A percentile compares a stretch with the other conserved stretches of the same genome.
phyloP scores from a whole-genome alignment of 371 early-diverging fungal genomes.

The Syncephalastrum sp. region DNA sequence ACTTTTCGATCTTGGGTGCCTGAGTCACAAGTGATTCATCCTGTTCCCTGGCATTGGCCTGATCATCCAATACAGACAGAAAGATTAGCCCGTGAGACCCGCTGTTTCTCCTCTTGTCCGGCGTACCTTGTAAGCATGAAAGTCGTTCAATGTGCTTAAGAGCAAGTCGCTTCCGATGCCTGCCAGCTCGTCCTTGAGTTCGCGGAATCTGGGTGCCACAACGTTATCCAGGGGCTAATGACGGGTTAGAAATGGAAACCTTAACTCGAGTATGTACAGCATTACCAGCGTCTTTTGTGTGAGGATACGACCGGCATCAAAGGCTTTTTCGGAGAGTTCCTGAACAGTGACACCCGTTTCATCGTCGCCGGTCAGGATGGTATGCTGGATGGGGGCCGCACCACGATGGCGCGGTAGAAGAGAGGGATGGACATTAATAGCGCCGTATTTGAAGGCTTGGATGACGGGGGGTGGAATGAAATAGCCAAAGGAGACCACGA shows the following conservation, averaged over 20 bases:
- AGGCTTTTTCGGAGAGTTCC: conserved; percentile 71
- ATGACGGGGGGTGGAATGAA: conserved; percentile 81
- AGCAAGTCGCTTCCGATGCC: conserved; percentile 65
- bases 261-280: too few species aligned
- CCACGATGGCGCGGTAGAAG: conserved; percentile 89
- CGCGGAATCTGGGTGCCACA: conserved; percentile 21
- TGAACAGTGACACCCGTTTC: conserved; percentile 88
- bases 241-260: too few species aligned
- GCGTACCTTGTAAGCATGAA: conserved; percentile 51
- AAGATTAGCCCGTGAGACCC: not conserved
- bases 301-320: conserved; percentile 88
- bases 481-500: conserved; percentile 92
- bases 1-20: conserved; percentile 74
- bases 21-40: conserved; percentile 62
- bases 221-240: conserved; percentile 1
- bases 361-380: conserved; percentile 76
- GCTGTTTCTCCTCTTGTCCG: not conserved
- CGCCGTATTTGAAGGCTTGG: conserved; percentile 62
- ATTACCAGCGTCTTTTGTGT: conserved; percentile 58
- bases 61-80: conserved; percentile 10
- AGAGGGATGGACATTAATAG: conserved; percentile 89
- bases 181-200: conserved; percentile 47
- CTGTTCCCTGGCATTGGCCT: conserved; percentile 59
- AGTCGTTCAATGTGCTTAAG: conserved; percentile 60
- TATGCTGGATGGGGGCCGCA: conserved; percentile 88